Evolutionary conservation across 768 basidiomycete genomes (phyloP).

Genomic region (Coprinopsis strossmayeri): DNA sequence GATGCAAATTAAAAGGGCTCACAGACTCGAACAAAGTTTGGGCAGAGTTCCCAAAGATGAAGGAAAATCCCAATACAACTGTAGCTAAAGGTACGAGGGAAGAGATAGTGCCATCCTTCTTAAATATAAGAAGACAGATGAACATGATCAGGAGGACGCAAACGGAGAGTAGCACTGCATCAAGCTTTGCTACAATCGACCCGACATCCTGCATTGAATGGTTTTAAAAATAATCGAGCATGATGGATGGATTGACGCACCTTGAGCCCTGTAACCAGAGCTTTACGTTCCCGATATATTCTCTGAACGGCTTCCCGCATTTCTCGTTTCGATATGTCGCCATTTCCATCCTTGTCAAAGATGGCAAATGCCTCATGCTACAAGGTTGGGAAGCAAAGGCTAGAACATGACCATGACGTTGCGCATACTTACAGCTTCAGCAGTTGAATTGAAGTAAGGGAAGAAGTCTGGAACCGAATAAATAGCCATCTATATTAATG

Average conservation of each 20-base stretch:
- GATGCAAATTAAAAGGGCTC: conserved; percentile 15
- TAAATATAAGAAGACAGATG: conserved; percentile 71
- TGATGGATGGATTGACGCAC: conserved; percentile 25
- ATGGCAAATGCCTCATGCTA: conserved; percentile 63
- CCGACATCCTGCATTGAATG: conserved; percentile 47
- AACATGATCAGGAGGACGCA: conserved; percentile 58
- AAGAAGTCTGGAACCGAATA: conserved; percentile 49
- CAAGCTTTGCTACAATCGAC: conserved; percentile 71
- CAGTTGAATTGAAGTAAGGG: conserved; percentile 65
- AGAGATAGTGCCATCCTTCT: conserved; percentile 52
- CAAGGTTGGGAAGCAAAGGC: conserved; percentile 5
- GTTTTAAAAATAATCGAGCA: conserved; percentile 4
- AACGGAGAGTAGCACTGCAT: conserved; percentile 60
- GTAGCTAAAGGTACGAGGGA: conserved; percentile 78
- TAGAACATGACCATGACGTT: not conserved
- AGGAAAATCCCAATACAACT: conserved; percentile 76
- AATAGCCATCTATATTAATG: conserved; percentile 2
- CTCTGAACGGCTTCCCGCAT: conserved; percentile 81
- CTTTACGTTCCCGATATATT: conserved; percentile 73
- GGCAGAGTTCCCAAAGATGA: conserved; percentile 80
- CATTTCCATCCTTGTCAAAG: conserved; percentile 81
- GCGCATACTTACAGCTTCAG: conserved; percentile 54
- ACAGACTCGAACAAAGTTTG: conserved; percentile 76
- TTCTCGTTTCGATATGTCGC: conserved; percentile 69
- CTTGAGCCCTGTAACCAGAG: conserved; percentile 64